Base-by-base conservation (phyloP, 495 filamentous ascomycete genomes). In the Cairneyella variabilis region DNA sequence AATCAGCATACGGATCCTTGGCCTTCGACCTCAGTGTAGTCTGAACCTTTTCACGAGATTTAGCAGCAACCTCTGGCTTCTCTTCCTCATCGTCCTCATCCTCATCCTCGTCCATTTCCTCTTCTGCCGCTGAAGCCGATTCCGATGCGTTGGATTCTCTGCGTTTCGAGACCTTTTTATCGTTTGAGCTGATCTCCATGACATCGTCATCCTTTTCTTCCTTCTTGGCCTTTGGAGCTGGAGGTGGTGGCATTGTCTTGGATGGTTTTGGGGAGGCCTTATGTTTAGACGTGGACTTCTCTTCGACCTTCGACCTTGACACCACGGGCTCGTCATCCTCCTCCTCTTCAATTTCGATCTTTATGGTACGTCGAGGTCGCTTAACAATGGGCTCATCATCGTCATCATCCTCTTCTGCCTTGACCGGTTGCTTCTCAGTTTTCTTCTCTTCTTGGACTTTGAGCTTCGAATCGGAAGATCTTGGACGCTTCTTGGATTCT, bases 1-100 rank as follows among this genome's bases (percentile, higher is more conserved):
- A 98, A 67, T 98, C 92, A 4, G 91, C 90, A 70, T 91, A 97
- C 39, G 88, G 87, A 66, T 95, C 88, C 54, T 89, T 86, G 10
- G 69, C 69, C 23, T 72, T 72, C 48, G 71, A 77, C 18, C 75
- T 78, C 40, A 97, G 68, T 3, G 83, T 86, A 2, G 83, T 82
- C 61, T 97, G 92, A n/a, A 93, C 79, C 60, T 88, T 88, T 62
- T 92, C 81, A 26, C 90, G 83, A 10, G 82, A 84, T 69, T 93
- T 90, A 17, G 81, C 85, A 37, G 83, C 83, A 23, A 83, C 68
- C 51, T 87, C 84, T 0, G 90, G 86, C 57, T 89, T 88, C 61
- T 88, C 83, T 10, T 89, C 86, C 25, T 88, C 85, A 17, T 86
- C 84, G 4, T 77, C 76, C 5, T 69, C 64, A 7, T 72, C 73